Percentiles rank a stretch among this genome's conserved stretches.
Evolutionary conservation across 208 protist genomes (phyloP).

Genomic region (Leishmania gerbilli): DNA sequence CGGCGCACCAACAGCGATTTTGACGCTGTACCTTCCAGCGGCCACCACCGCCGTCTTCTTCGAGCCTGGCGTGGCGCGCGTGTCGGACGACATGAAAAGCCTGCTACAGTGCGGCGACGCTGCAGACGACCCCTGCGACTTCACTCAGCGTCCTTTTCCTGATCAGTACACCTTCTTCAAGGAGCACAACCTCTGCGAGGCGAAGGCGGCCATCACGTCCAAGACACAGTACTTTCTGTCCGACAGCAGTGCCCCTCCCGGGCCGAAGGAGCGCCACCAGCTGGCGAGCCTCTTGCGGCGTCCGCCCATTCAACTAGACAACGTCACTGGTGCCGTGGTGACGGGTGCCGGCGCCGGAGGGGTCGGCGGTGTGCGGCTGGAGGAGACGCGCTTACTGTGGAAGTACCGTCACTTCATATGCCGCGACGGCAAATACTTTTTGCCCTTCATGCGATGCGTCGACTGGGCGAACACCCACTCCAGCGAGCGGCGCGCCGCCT

Average conservation of each 20-base stretch:
- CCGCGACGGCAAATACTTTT: constrained; percentile 75
- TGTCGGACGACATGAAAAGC: neutral
- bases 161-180: constrained; percentile 50
- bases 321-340: constrained; percentile 9
- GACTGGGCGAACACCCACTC: constrained; percentile 79
- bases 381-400: constrained; percentile 94
- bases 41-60: constrained; percentile 42
- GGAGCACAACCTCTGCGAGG: constrained; percentile 75
- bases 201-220: constrained; percentile 56
- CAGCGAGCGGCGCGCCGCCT: constrained; percentile 72
- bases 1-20: neutral
- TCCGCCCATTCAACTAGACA: constrained; percentile 66
- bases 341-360: constrained; percentile 4
- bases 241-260: constrained; percentile 55
- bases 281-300: constrained; percentile 52
- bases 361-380: constrained; percentile 36
- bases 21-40: constrained; percentile 52
- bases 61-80: constrained; percentile 16
- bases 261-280: constrained; percentile 64
- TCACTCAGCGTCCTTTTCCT: constrained; percentile 19
- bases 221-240: constrained; percentile 59
- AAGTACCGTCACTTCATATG: constrained; percentile 89
- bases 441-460: constrained; percentile 93
- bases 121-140: neutral
- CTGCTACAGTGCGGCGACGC: neutral